Conservation (phyloP, 2,329 filamentous ascomycete species). For the Dendrostoma leiphaemia region DNA sequence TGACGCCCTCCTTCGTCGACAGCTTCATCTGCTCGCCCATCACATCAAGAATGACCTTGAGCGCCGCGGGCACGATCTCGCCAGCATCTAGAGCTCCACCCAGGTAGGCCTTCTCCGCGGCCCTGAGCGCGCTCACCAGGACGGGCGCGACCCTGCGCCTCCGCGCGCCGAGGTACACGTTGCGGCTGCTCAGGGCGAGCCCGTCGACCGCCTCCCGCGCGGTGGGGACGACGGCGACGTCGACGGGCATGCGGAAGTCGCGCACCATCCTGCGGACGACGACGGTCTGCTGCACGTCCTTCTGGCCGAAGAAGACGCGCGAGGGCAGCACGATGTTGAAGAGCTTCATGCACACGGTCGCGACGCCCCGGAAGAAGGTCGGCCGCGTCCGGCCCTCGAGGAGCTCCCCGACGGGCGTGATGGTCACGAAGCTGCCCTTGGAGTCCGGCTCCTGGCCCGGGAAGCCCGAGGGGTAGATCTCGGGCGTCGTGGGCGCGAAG, state of each 20-base stretch:
- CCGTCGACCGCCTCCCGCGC: constrained; percentile 71
- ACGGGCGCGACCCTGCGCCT: constrained; percentile 72
- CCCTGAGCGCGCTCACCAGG: constrained; percentile 65
- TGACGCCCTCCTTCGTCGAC: constrained; percentile 57
- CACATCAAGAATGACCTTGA: constrained; percentile 53
- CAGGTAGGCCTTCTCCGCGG: constrained; percentile 67
- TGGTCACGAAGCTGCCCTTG: constrained; percentile 84
- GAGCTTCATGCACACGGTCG: constrained; percentile 93
- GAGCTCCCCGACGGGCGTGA: constrained; percentile 78
- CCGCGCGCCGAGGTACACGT: constrained; percentile 83
- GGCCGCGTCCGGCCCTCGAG: constrained; percentile 84
- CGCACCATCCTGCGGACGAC: constrained; percentile 82
- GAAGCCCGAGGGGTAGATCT: constrained; percentile 85
- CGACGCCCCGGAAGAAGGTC: constrained; percentile 94
- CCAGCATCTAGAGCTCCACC: constrained; percentile 53
- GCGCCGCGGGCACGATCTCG: constrained; percentile 71
- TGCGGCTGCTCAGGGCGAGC: constrained; percentile 86
- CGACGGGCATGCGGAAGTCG: constrained; percentile 78
- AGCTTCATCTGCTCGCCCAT: constrained; percentile 62
- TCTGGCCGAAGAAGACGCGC: constrained; percentile 90
- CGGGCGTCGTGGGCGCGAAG: constrained; percentile 77
- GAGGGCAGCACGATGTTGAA: constrained; percentile 81
- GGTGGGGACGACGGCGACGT: constrained; percentile 73
- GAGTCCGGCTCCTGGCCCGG: constrained; percentile 71
- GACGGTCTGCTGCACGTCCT: constrained; percentile 95